phyloP scores from a whole-genome alignment of 768 basidiomycete genomes.

The Amanita pseudoporphyria region DNA sequence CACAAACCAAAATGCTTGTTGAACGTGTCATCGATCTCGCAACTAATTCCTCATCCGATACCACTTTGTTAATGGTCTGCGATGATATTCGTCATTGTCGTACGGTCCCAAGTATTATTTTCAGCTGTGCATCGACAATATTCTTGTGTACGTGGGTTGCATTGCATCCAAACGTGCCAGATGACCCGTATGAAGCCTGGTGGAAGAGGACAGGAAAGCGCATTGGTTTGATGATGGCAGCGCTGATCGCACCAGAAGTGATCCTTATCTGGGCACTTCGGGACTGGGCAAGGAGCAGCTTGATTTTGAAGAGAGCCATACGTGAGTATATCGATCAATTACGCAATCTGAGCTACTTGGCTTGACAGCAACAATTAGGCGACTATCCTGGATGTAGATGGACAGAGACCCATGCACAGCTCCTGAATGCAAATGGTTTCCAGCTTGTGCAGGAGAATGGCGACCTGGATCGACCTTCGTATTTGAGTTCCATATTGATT shows the following conservation, averaged over 20 bases:
- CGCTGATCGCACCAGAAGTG: neutral
- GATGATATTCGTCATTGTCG: neutral
- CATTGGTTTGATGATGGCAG: neutral
- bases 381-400: neutral
- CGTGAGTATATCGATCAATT: neutral
- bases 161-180: neutral
- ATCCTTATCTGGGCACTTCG: neutral
- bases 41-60: neutral
- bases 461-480: neutral
- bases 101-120: neutral
- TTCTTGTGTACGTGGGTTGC: conserved; percentile 2
- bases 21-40: neutral
- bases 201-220: neutral
- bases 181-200: neutral
- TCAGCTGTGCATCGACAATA: neutral
- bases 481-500: neutral
- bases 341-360: neutral
- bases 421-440: neutral
- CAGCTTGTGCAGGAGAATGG: neutral
- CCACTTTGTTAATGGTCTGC: neutral
- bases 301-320: neutral
- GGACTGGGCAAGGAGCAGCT: neutral
- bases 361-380: neutral
- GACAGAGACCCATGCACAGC: conserved; percentile 2
- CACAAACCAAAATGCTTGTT: neutral